phyloP scores from a whole-genome alignment of 495 filamentous ascomycete species.

The Penicillium daleae region DNA sequence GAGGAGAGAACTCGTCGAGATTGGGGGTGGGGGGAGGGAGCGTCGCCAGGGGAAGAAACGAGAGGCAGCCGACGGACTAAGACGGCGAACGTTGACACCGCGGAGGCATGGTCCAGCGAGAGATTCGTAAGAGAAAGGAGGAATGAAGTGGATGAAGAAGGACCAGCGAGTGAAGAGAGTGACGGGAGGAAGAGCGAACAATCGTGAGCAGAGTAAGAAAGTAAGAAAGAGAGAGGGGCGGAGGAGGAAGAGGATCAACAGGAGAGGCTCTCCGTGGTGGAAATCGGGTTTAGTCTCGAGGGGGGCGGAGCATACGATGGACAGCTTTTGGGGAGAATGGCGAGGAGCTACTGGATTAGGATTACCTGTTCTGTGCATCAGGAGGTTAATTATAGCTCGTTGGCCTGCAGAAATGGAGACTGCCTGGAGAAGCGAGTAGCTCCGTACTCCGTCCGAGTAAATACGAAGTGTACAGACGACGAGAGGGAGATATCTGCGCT shows the following conservation, averaged over 20 bases:
- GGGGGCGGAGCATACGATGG: constrained; percentile 24
- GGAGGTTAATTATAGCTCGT: not conserved
- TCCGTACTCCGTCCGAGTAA: not conserved
- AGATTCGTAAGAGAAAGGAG: constrained; percentile 1
- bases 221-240: constrained; percentile 25
- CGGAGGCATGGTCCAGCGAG: constrained; percentile 43
- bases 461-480: not conserved
- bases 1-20: constrained; percentile 13
- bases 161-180: constrained; percentile 22
- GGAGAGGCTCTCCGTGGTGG: constrained; percentile 27
- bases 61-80: constrained; percentile 35
- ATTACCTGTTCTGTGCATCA: not conserved
- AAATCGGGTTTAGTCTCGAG: constrained; percentile 30
- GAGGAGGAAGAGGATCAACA: constrained; percentile 31
- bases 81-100: constrained; percentile 41
- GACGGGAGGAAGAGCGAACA: constrained; percentile 25
- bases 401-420: not conserved
- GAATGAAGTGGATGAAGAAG: constrained; percentile 8
- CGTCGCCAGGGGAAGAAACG: constrained; percentile 15
- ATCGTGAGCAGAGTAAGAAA: constrained; percentile 22
- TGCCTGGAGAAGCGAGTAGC: not conserved
- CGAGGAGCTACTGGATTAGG: no score
- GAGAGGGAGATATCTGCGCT: not conserved
- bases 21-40: constrained; percentile 9
- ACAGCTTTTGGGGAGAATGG: constrained; percentile 19